Base-by-base conservation (phyloP, 495 filamentous ascomycete species). In the Geopyxis carbonaria region DNA sequence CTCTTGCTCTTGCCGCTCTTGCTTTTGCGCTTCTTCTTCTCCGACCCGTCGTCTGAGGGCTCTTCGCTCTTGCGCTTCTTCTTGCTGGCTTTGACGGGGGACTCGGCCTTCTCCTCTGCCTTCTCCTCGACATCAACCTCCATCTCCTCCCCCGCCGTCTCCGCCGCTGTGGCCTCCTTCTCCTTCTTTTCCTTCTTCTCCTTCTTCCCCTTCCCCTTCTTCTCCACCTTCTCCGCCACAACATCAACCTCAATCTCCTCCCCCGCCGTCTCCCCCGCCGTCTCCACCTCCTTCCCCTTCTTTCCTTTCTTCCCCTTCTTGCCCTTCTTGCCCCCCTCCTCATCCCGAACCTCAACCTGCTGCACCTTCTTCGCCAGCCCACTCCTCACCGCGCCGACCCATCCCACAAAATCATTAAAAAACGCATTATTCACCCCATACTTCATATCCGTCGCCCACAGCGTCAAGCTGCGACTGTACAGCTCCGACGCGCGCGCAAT, bases 401-500 rank as follows among this genome's bases (percentile, higher is more conserved):
- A 80, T 47, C 75, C 76, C 27, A 72, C 65, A 64, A 73, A 80
- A 38, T 80, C 73, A 2, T 65, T 68, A 50, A 82, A 78, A 49
- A 82, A 69, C 0, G 60, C 61, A 18, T 66, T 60, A 59, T 76
- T 73, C 9, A 76, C 61, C 44, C 64, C 66, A 31, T 61, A 65
- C 51, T 67, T 70, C 11, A 59, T 55, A 50, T 76, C 73, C 34
- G 61, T 45, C 25, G 72, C 54, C 62, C 69, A 69, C 40, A 60
- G 56, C 39, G 66, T 68, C 48, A 70, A 58, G 19, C 69, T 73
- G 25, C 57, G 57, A 3, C 59, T 66, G 57, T 80, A 82, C 10
- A 76, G 58, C 42, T 66, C 64, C 16, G 68, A 65, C 8, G 73
- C 61, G 15, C 50, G 48, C 3, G 58, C 54, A 27, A 75, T 63